These are phyloP conservation scores for Brassica rapa DNA, from an alignment of 345 rosid species.

Conservation along the genomic window DNA sequence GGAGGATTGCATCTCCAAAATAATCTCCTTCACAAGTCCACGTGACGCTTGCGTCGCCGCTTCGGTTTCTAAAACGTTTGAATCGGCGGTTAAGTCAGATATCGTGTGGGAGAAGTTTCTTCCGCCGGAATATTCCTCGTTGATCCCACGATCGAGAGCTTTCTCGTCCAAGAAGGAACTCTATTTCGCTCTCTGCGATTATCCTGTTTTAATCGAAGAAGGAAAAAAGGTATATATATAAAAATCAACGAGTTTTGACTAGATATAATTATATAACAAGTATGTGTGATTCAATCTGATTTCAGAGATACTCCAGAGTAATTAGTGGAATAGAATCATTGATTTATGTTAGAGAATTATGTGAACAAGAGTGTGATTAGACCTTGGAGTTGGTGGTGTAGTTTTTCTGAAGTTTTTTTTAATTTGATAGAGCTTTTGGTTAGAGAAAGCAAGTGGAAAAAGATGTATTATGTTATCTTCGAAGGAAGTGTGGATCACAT, in stretches of 20 bases:
- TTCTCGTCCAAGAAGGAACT: constrained; percentile 47
- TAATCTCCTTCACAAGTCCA: constrained; percentile 49
- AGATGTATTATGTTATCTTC: constrained; percentile 23
- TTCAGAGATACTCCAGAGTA: background rate
- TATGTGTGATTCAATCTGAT: background rate
- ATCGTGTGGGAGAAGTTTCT: constrained; percentile 53
- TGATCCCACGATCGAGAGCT: background rate
- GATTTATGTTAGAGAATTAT: background rate
- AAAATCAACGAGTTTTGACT: too few species aligned
- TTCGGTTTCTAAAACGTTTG: constrained; percentile 42
- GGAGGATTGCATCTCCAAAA: constrained; percentile 36
- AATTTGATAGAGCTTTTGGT: constrained; percentile 17
- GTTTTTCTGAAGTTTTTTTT: background rate
- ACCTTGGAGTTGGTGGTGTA: background rate
- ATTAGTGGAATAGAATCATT: background rate
- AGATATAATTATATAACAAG: too few species aligned
- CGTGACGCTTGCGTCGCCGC: constrained; percentile 44
- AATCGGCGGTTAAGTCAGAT: constrained; percentile 45
- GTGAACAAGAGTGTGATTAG: background rate
- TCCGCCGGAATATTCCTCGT: constrained; percentile 42
- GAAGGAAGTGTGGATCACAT: background rate
- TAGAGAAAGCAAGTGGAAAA: constrained; percentile 19
- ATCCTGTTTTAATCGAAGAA: background rate
- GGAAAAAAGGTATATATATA: background rate
- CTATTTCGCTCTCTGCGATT: constrained; percentile 46